Base-by-base conservation (phyloP, 768 basidiomycete species). In the Butyriboletus loyo region DNA sequence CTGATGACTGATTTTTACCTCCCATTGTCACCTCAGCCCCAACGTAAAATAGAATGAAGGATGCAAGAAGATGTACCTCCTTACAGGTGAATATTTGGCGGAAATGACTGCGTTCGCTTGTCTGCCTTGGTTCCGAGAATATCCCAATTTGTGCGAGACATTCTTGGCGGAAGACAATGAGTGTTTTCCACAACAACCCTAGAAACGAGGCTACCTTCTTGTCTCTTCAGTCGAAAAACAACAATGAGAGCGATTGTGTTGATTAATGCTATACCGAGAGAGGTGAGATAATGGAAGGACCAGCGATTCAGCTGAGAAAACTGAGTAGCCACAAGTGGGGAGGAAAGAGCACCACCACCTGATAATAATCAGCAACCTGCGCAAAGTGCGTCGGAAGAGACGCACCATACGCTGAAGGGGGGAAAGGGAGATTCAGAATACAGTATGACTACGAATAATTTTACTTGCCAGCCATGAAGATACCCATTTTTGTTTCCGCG, bases 181-280 rank as follows among this genome's bases (percentile, higher is more conserved):
- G 49, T 19, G 1, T 31, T 11, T 46, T 35, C 31, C 2, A 22
- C 14, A 28, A 32, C 35, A 43, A 36, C n/a, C 6, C 13, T 6
- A 10, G 15, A 50, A 27, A 25, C 19, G 8, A 36, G 1, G 1
- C 7, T 53, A 84, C 89, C 83, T 59, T 92, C 84, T 62, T 89
- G 85, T 0, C 72, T 77, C 64, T 82, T 82, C 52, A 86, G 69
- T 14, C 79, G 75, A 72, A 93, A 92, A 19, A 87, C 79, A 7
- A 63, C 47, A 4, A 77, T 49, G 2, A 92, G 68, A 3, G 79
- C 42, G 8, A 77, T 36, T 1, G 77, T 71, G 57, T 87, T 89
- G 37, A 75, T 56, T 1, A 83, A 46, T 0, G 87, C 81, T n/a
- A 93, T 62, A 2, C 82, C 86, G 0, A 92, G 71, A 0, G 89